Evolutionary conservation across 2,329 filamentous ascomycete species (phyloP), one percentile per base, ranked within the genome.

Genomic region (Venturia carpophila): DNA sequence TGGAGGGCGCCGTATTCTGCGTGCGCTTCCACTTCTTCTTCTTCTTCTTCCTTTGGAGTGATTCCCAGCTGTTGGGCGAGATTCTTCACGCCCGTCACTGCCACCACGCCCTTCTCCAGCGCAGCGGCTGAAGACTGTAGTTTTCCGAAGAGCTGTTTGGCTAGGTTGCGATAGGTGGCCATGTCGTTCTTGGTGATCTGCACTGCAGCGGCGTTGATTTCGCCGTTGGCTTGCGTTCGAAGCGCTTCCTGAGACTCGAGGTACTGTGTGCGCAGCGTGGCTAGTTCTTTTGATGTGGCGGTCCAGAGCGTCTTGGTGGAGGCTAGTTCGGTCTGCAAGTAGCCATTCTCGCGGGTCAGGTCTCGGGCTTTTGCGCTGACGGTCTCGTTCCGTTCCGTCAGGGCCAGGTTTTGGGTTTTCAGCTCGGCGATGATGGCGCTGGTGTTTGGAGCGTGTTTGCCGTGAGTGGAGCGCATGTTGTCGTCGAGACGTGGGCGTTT

Each of bases 231-330:
- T 58, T 58, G 52, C 15, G 6, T 15, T 10, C 30, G 27, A 15
- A 58, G 52, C 3, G 52, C 52, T 10, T 37, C 6, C 11, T 61
- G 37, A 3, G 60, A 42, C 27, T 61, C 60, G 21, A 61, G 60
- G 42, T 42, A 42, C 27, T 61, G 60, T 5, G n/a, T 15, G 13
- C 39, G 60, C 9, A 61, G 60, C n/a, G 19, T 45, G 6, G 37
- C 13, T 27, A 61, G 60, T 30, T 45, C 60, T 27, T 61, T 45
- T 3, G 17, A n/a, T 27, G 37, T 61, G 39, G 60, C 60, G n/a
- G 27, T 34, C 60, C 60, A 61, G 37, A 61, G 60, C 37, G 60
- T 45, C n/a, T 61, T 42, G 21, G 42, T 61, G 60, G 13, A n/a
- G n/a, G 37, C 27, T 9, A 61, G 7, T 61, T 61, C 39, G 27